Evolutionary conservation across 352 stramenopile species (phyloP), one percentile per base, ranked within the genome.

Genomic region (Phytophthora sp.): DNA sequence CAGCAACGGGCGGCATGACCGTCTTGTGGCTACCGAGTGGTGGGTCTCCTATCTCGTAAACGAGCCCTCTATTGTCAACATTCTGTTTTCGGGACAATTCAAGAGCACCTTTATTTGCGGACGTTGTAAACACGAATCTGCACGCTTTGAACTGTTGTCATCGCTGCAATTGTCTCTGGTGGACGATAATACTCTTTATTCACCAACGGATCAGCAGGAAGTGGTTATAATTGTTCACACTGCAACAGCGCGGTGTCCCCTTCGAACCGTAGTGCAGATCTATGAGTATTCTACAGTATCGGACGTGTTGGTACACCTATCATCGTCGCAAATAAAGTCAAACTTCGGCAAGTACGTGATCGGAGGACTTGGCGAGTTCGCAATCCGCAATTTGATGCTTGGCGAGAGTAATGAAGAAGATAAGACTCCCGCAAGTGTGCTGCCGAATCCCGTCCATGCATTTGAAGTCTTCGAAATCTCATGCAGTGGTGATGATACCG

Each of bases 61-160:
- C 38, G 96, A 99, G 58, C 84, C 97, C 23, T 98, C 89, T 11
- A 92, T 99, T 15, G 88, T 99, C 43, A 96, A 97, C 2, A 89
- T 91, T 15, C 77, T 99, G 1, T 99, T 99, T 60, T 95, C 83
- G 12, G 97, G 97, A 0, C 97, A 99, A 74, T 99, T 98, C 74
- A 98, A 99, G 71, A 97, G 88, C 60, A 74, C 94, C 12, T 66
- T 98, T 11, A 91, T 76, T 13, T 99, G 97, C 60, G 71, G 77
- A 23, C 67, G 52, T 1, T 99, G 97, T 74, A 85, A 82, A 5
- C 91, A 97, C 41, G 81, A 69, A 9, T 94, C 78, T 4, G 72
- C 83, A 11, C 79, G 88, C 4, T 98, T 96, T 54, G 92, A 97
- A 26, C 81, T 88, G 2, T 98, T 97, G 55, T 93, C 82, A n/a